phyloP scores from a whole-genome alignment of 345 rosid species.

The Acer campestre region DNA sequence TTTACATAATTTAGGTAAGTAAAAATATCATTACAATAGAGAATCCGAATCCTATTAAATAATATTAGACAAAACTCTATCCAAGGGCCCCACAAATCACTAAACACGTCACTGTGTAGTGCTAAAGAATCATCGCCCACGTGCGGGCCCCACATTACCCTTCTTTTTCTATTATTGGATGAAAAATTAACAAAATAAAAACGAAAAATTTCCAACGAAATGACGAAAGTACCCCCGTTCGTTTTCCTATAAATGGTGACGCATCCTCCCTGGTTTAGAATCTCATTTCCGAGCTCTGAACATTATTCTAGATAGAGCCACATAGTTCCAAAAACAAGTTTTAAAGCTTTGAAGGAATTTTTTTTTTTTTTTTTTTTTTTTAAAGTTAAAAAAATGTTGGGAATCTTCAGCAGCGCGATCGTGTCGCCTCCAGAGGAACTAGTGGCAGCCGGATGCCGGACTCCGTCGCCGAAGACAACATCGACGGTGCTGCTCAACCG shows the following conservation, averaged over 20 bases:
- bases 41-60: too few relatives aligned
- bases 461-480: conserved; percentile 86
- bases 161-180: conserved; percentile 2
- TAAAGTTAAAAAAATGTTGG: conserved; percentile 55
- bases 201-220: not conserved
- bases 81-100: conserved; percentile 16
- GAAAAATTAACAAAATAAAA: not conserved
- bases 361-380: not conserved
- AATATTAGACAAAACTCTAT: conserved; percentile 5
- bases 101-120: conserved; percentile 24
- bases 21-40: too few relatives aligned
- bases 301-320: not conserved
- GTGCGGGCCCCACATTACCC: conserved; percentile 26
- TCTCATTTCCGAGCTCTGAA: conserved; percentile 25
- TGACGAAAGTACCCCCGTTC: conserved; percentile 21
- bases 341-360: not conserved
- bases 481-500: conserved; percentile 61
- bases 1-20: too few relatives aligned
- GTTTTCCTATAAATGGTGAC: conserved; percentile 29
- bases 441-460: conserved; percentile 92
- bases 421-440: conserved; percentile 94
- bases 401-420: conserved; percentile 78
- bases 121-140: conserved; percentile 43
- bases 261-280: not conserved
- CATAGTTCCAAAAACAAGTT: not conserved